Base-by-base conservation (phyloP, 495 filamentous ascomycete species). In the Acidiella bohemica region DNA sequence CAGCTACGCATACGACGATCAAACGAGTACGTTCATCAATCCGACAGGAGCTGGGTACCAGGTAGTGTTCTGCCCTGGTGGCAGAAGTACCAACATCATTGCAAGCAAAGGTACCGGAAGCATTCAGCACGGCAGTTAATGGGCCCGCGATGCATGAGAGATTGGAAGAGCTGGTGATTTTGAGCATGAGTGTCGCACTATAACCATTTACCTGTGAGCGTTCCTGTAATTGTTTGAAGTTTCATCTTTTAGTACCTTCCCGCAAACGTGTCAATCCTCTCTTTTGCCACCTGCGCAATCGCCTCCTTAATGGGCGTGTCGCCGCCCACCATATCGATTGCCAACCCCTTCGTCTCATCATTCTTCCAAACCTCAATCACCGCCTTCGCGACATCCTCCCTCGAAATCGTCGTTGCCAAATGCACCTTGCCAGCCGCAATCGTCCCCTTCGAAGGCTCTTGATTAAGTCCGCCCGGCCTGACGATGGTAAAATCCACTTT, bases 1-100 rank as follows among this genome's bases (percentile, higher is more conserved):
- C 56, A 80, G 75, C 52, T 88, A 70, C 53, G 79, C 82, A 8
- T 87, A 73, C 47, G 80, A 88, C 51, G 83, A 88, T 59, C 61
- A 71, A 36, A 68, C 67, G 5, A 77, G 72, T 30, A 87, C 81
- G 0, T 87, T 88, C 56, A 78, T 82, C 42, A 68, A 84, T 6
- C 80, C 82, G 0, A 62, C 62, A 19, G 80, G 80, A 4, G 75
- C 70, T 4, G 81, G 80, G 1, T 88, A 77, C 63, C 69, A 84
- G 57, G 64, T 87, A n/a, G 62, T 73, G 8, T 84, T 86, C 53
- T 87, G 82, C 51, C 83, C 82, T 0, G 54, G 55, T 3, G 82
- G 78, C 0, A 61, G 77, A 9, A 81, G 75, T 34, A 83, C 80
- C 3, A 76, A 73, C 41, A 85, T 84, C 27, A 53, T 83, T 13